Percentiles rank a stretch among this genome's conserved stretches.
Conservation (phyloP, 257 asterid species). For the Linaria vulgaris region DNA sequence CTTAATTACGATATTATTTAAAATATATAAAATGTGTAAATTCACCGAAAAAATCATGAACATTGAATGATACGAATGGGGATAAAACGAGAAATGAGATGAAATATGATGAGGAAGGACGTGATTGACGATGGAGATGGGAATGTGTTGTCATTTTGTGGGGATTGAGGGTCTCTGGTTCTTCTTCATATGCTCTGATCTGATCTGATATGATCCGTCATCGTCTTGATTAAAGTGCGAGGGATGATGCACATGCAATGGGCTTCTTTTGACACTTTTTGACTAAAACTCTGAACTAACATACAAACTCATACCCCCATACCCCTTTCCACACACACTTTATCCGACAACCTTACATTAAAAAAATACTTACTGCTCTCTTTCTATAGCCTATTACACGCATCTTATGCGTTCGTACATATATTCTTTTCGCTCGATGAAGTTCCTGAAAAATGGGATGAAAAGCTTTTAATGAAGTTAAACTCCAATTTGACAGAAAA, state of each 20-base stretch:
- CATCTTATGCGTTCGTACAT: background rate
- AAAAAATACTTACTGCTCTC: too few relatives aligned
- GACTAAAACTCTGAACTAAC: constrained; percentile 39
- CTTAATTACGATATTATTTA: background rate
- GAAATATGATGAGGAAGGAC: too few relatives aligned
- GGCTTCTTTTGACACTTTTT: constrained; percentile 41
- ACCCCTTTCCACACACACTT: constrained; percentile 25
- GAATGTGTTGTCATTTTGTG: constrained; percentile 2
- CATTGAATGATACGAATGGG: background rate
- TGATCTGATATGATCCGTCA: background rate
- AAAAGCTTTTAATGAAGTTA: too few relatives aligned
- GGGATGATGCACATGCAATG: constrained; percentile 27
- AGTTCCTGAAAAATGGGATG: background rate
- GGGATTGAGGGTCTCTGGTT: background rate
- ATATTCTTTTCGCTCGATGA: too few relatives aligned
- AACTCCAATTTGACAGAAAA: too few relatives aligned
- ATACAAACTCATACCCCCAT: constrained; percentile 35
- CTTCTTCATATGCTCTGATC: background rate
- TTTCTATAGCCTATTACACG: background rate
- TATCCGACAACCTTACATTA: constrained; percentile 46
- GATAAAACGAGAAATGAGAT: background rate
- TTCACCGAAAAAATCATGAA: background rate
- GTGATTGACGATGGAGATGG: background rate
- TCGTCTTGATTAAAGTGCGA: constrained; percentile 28
- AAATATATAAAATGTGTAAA: background rate